phyloP scores from a whole-genome alignment of 2,329 filamentous ascomycete species.

The Neonectria faginata region DNA sequence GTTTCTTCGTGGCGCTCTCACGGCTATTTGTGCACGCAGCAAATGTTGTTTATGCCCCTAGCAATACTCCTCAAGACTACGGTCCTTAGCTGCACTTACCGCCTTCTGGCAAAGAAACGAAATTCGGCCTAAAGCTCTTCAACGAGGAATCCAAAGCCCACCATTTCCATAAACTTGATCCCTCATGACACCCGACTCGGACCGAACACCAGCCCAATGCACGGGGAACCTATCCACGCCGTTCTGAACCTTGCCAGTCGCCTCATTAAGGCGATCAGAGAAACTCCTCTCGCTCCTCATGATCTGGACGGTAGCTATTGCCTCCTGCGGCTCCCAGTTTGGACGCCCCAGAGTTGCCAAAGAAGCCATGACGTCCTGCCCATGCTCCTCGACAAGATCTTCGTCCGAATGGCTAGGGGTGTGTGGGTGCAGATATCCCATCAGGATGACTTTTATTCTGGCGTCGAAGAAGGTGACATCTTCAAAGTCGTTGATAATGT shows the following conservation, averaged over 20 bases:
- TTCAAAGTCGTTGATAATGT: constrained; percentile 66
- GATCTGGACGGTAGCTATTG: constrained; percentile 52
- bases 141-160: constrained; percentile 59
- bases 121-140: background rate
- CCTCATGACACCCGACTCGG: constrained; percentile 57
- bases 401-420: constrained; percentile 38
- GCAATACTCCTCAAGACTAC: background rate
- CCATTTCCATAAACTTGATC: constrained; percentile 64
- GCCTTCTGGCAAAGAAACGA: background rate
- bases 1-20: too few species aligned
- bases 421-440: constrained; percentile 67
- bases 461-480: constrained; percentile 55
- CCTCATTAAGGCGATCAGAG: constrained; percentile 60
- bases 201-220: constrained; percentile 69
- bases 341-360: constrained; percentile 60
- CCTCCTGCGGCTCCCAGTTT: constrained; percentile 58
- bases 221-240: constrained; percentile 69
- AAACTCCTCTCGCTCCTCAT: constrained; percentile 57
- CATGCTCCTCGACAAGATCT: constrained; percentile 47
- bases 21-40: too few species aligned
- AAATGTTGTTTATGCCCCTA: too few species aligned
- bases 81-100: background rate
- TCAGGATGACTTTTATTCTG: constrained; percentile 65
- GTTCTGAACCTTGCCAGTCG: constrained; percentile 63
- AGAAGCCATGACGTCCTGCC: constrained; percentile 56